These are phyloP conservation scores for Gossypium stocksii DNA, from an alignment of 345 rosid genomes.

Conservation along the genomic window DNA sequence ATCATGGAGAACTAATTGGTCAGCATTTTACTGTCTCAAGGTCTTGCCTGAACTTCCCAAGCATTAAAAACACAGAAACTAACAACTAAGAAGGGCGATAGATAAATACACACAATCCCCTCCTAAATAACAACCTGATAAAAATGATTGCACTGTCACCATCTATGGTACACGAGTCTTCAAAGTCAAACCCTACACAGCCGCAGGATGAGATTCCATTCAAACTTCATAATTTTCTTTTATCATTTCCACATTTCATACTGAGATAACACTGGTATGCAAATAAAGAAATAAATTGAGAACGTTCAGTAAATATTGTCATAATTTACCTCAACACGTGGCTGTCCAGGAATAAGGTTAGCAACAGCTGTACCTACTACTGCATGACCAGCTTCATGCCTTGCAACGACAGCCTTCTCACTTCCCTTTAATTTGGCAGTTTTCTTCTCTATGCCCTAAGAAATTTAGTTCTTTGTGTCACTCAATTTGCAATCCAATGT, in stretches of 20 bases:
- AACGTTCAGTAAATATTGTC: not conserved
- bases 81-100: not conserved
- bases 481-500: constrained; percentile 2
- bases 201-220: not conserved
- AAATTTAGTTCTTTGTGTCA: constrained; percentile 14
- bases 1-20: not conserved
- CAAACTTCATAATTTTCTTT: not conserved
- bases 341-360: constrained; percentile 80
- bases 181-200: not conserved
- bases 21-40: not conserved
- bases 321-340: constrained; percentile 74
- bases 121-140: not conserved
- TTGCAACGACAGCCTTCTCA: constrained; percentile 94
- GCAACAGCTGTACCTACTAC: constrained; percentile 97
- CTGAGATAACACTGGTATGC: not conserved
- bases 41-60: not conserved
- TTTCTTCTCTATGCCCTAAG: constrained; percentile 96
- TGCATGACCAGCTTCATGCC: constrained; percentile 98
- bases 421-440: constrained; percentile 73
- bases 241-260: not conserved
- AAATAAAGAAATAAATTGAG: not conserved
- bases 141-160: not conserved
- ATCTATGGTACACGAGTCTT: not conserved
- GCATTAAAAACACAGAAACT: not conserved
- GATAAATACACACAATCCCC: not conserved